Percentiles rank a stretch among this genome's conserved stretches.
phyloP scores from a whole-genome alignment of 23 red algal species.

The Pyropia haitanensis region DNA sequence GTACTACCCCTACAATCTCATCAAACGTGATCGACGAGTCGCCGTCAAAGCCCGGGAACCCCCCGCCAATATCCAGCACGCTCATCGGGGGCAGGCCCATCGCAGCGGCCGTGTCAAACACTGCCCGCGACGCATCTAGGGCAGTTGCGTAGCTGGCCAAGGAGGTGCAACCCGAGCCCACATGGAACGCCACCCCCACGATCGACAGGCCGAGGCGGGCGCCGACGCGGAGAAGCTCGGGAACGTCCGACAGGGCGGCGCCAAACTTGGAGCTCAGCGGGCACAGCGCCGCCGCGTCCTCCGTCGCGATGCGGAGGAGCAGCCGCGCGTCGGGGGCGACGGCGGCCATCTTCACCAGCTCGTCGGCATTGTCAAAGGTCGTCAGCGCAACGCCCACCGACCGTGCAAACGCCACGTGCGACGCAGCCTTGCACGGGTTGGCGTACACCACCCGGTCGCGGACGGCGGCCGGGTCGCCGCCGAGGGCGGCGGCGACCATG shows the following conservation, averaged over 20 bases:
- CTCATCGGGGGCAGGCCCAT: constrained; percentile 31
- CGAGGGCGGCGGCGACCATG: constrained; percentile 28
- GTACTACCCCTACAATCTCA: constrained; percentile 35
- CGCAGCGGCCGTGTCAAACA: constrained; percentile 42
- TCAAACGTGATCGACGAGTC: constrained; percentile 65
- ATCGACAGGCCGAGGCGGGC: constrained; percentile 32
- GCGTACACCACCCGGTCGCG: constrained; percentile 67
- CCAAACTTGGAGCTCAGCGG: constrained; percentile 89
- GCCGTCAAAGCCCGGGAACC: constrained; percentile 75
- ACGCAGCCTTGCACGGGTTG: constrained; percentile 66
- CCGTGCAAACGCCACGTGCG: constrained; percentile 35
- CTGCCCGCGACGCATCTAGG: constrained; percentile 30
- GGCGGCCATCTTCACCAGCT: constrained; percentile 56
- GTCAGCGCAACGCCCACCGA: constrained; percentile 33
- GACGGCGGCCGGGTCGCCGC: not conserved
- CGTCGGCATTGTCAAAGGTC: constrained; percentile 79
- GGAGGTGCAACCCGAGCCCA: constrained; percentile 47
- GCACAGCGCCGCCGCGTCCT: constrained; percentile 51
- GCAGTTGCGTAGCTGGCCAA: constrained; percentile 44
- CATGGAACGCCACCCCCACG: constrained; percentile 89
- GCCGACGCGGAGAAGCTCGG: constrained; percentile 33
- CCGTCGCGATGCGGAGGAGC: constrained; percentile 67
- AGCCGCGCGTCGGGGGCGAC: constrained; percentile 27
- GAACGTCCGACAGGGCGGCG: constrained; percentile 44
- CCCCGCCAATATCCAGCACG: constrained; percentile 86